Evolutionary conservation across 371 early-diverging fungal species (phyloP).

Genomic region (Scutellospora calospora): DNA sequence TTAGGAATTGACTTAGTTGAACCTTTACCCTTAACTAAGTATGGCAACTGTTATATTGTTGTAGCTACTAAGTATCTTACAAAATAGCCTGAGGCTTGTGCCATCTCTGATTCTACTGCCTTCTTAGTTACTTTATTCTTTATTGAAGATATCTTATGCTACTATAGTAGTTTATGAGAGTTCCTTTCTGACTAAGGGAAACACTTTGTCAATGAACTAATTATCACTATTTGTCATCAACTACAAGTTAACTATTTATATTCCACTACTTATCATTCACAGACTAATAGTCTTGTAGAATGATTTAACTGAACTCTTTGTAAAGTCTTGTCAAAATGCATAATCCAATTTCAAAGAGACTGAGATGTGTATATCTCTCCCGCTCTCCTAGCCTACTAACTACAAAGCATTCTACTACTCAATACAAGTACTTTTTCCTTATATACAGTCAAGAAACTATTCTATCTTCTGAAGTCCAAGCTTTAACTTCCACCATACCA

Average conservation of each 20-base stretch:
- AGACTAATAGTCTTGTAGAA: not conserved
- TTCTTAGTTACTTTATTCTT: slow-evolving; percentile 49
- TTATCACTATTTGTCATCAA: too few relatives aligned
- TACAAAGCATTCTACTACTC: not conserved
- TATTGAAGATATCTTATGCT: slow-evolving; percentile 48
- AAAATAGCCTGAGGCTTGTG: slow-evolving; percentile 53
- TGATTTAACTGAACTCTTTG: not conserved
- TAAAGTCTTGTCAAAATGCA: not conserved
- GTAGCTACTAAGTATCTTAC: slow-evolving; percentile 56
- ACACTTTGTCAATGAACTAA: too few relatives aligned
- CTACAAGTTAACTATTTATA: too few relatives aligned
- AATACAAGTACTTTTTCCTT: not conserved
- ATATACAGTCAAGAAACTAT: not conserved
- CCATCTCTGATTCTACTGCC: slow-evolving; percentile 48
- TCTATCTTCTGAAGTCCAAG: not conserved
- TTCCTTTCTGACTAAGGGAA: slow-evolving; percentile 52
- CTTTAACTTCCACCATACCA: too few relatives aligned
- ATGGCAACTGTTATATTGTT: slow-evolving; percentile 54
- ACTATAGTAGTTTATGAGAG: slow-evolving; percentile 48
- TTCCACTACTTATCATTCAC: not conserved
- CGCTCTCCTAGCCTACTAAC: not conserved
- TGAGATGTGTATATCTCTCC: not conserved
- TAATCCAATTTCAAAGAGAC: not conserved
- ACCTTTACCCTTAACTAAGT: slow-evolving; percentile 44
- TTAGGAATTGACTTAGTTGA: slow-evolving; percentile 56